Percentiles rank a stretch among this genome's conserved stretches.
These are phyloP conservation scores for Orbilia javanica DNA, from an alignment of 2,329 filamentous ascomycete genomes.

Conservation along the genomic window DNA sequence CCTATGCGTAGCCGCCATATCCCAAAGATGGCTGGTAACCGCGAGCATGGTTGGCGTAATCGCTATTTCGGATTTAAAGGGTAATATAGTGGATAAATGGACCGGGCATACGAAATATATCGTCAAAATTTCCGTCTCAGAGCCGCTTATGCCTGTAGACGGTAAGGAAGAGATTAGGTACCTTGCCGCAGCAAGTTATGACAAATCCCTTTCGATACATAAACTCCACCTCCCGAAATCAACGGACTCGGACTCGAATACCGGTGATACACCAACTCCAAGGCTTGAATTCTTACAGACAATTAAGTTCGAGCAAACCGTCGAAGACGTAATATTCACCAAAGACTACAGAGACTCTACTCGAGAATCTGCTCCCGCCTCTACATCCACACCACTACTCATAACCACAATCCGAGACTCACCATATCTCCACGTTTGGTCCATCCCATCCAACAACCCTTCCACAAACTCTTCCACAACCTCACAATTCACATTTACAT, in stretches of 20 bases:
- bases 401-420: conserved; percentile 54
- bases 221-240: conserved; percentile 29
- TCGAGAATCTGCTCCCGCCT: neutral
- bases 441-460: neutral
- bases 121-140: conserved; percentile 59
- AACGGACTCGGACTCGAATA: neutral
- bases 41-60: conserved; percentile 61
- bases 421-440: conserved; percentile 37
- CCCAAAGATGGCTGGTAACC: conserved; percentile 57
- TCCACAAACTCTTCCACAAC: neutral
- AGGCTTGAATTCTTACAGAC: conserved; percentile 22
- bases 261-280: neutral
- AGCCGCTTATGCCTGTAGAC: conserved; percentile 6
- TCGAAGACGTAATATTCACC: conserved; percentile 56
- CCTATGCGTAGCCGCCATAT: conserved; percentile 58
- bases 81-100: conserved; percentile 34
- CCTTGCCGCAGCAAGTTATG: conserved; percentile 60
- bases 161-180: conserved; percentile 39
- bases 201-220: conserved; percentile 47
- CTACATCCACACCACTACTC: conserved; percentile 19
- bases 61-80: conserved; percentile 48
- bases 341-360: conserved; percentile 27
- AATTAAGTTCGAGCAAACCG: conserved; percentile 34
- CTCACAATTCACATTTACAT: conserved; percentile 26
- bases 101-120: conserved; percentile 60